Conservation (phyloP, 768 basidiomycete genomes). For the Mycena sanguinolenta region DNA sequence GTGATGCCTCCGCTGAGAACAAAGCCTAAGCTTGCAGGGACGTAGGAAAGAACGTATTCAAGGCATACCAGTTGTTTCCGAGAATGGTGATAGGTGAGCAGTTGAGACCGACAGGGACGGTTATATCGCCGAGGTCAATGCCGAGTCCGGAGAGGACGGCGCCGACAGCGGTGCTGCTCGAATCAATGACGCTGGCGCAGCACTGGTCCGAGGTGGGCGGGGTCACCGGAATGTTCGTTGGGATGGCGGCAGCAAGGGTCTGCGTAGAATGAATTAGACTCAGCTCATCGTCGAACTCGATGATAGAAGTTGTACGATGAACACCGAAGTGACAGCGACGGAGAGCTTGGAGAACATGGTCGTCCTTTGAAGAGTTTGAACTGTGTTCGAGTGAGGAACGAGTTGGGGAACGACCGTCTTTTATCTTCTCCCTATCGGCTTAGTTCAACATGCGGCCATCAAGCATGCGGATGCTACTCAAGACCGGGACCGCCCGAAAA, state of each 20-base stretch:
- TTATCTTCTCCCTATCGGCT: too few relatives aligned
- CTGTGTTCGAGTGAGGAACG: constrained; percentile 27
- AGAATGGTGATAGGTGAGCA: too few relatives aligned
- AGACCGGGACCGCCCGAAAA: background rate
- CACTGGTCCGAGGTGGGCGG: constrained; percentile 31
- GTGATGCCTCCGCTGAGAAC: too few relatives aligned
- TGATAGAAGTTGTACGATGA: background rate
- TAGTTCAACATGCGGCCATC: too few relatives aligned
- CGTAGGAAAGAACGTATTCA: too few relatives aligned
- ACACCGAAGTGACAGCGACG: constrained; percentile 3
- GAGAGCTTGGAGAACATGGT: constrained; percentile 33
- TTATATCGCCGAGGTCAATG: constrained; percentile 30
- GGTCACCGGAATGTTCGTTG: constrained; percentile 18
- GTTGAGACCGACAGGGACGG: too few relatives aligned
- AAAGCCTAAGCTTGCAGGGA: too few relatives aligned
- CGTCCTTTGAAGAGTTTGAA: constrained; percentile 18
- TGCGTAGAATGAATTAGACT: background rate
- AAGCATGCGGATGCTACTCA: too few relatives aligned
- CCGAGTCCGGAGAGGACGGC: constrained; percentile 1
- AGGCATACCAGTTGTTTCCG: too few relatives aligned
- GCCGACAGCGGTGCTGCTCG: constrained; percentile 25
- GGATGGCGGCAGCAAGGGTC: constrained; percentile 35
- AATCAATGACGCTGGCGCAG: constrained; percentile 31
- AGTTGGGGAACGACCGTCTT: background rate
- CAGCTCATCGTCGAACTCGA: background rate